Conservation (phyloP, 352 stramenopile genomes). For the Phytopythium mirpurense region DNA sequence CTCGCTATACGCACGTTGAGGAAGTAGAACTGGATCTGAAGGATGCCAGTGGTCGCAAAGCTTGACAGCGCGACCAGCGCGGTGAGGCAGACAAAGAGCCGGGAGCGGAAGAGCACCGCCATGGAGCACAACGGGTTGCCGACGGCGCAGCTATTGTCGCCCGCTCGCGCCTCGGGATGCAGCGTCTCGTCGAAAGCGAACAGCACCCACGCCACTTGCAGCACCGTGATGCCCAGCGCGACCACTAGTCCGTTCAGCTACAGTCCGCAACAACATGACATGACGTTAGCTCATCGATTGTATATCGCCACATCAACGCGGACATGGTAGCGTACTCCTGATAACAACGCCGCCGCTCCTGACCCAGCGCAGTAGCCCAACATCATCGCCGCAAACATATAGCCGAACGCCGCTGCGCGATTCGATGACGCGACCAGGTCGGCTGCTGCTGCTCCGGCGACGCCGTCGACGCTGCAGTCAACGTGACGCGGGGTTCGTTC, state of each 20-base stretch:
- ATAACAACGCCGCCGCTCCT: constrained; percentile 42
- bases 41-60: constrained; percentile 52
- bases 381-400: constrained; percentile 44
- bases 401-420: constrained; percentile 48
- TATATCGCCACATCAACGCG: no score
- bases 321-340: constrained; percentile 39
- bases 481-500: no score
- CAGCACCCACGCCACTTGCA: constrained; percentile 42
- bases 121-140: constrained; percentile 58
- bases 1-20: constrained; percentile 52
- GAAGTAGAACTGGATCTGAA: constrained; percentile 64
- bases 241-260: constrained; percentile 45
- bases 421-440: constrained; percentile 50
- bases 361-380: constrained; percentile 49
- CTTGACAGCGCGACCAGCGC: constrained; percentile 56
- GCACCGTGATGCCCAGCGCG: constrained; percentile 33
- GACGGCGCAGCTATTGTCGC: constrained; percentile 13
- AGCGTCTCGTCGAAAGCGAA: constrained; percentile 63
- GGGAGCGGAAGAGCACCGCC: constrained; percentile 51
- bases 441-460: constrained; percentile 50
- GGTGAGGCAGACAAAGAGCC: constrained; percentile 59
- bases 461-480: constrained; percentile 30
- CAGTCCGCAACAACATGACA: constrained; percentile 1
- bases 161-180: constrained; percentile 12
- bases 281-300: no score